A percentile compares a stretch with the other conserved stretches of the same genome.
phyloP scores from a whole-genome alignment of 2,329 filamentous ascomycete species.

The Fusarium odoratissimum region DNA sequence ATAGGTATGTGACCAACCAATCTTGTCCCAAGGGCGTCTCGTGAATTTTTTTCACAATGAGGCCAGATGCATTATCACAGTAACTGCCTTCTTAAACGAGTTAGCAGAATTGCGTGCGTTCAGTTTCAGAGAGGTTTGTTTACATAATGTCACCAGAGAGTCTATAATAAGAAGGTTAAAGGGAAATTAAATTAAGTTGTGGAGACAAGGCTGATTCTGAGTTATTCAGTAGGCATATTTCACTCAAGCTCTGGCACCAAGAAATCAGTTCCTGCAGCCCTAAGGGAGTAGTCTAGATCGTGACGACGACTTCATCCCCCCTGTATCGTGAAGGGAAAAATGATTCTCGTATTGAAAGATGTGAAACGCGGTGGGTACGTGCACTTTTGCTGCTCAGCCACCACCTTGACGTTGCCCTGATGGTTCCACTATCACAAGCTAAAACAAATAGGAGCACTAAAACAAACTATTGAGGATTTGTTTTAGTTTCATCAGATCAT shows the following conservation, averaged over 20 bases:
- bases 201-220: slow-evolving; percentile 1
- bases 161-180: slow-evolving; percentile 5
- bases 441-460: background rate
- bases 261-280: background rate
- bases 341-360: background rate
- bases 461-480: background rate
- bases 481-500: background rate
- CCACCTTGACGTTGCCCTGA: slow-evolving; percentile 1
- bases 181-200: background rate
- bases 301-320: background rate
- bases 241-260: background rate
- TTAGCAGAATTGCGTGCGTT: background rate
- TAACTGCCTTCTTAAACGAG: background rate
- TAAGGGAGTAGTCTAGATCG: background rate
- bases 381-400: slow-evolving; percentile 1
- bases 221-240: background rate
- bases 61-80: background rate
- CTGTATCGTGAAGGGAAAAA: background rate
- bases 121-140: background rate
- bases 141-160: background rate
- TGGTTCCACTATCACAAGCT: slow-evolving; percentile 3
- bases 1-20: background rate
- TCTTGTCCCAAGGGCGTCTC: background rate
- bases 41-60: background rate
- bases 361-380: background rate